Conservation (phyloP, 805 yeast genomes). For the Kuraishia hungarica region DNA sequence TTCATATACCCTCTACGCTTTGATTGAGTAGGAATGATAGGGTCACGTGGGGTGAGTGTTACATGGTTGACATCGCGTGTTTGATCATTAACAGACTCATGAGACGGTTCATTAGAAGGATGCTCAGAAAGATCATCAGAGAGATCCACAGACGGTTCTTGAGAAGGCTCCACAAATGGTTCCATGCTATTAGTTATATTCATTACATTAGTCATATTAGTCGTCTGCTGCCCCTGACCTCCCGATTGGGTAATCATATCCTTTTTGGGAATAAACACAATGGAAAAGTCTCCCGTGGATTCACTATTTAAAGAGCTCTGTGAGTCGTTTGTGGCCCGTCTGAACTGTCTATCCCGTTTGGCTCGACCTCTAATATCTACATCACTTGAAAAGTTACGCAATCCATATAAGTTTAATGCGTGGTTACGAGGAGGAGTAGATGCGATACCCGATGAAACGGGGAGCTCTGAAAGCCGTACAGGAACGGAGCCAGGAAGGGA, state of each 20-base stretch:
- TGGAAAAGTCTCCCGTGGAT: conserved; percentile 1
- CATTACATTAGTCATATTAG: no score
- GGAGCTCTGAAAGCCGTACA: no score
- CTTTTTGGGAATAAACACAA: conserved; percentile 1
- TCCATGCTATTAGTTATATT: no score
- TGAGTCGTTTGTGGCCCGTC: conserved; percentile 2
- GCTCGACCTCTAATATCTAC: background rate
- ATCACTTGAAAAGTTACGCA: background rate
- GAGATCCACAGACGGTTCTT: no score
- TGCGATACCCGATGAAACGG: no score
- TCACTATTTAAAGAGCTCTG: background rate
- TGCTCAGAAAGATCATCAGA: no score
- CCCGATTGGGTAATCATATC: background rate
- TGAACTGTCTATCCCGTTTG: background rate
- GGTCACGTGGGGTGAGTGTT: no score
- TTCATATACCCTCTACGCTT: background rate
- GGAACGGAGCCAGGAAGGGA: background rate
- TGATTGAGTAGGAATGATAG: no score
- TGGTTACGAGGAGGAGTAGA: background rate
- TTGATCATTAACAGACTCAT: no score
- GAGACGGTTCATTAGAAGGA: no score
- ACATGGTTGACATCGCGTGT: background rate
- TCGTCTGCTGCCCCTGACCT: no score
- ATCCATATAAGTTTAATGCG: background rate
- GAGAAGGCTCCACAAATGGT: no score